phyloP scores from a whole-genome alignment of 225 moss, liverwort and hornwort species.

The Marchantia paleacea region DNA sequence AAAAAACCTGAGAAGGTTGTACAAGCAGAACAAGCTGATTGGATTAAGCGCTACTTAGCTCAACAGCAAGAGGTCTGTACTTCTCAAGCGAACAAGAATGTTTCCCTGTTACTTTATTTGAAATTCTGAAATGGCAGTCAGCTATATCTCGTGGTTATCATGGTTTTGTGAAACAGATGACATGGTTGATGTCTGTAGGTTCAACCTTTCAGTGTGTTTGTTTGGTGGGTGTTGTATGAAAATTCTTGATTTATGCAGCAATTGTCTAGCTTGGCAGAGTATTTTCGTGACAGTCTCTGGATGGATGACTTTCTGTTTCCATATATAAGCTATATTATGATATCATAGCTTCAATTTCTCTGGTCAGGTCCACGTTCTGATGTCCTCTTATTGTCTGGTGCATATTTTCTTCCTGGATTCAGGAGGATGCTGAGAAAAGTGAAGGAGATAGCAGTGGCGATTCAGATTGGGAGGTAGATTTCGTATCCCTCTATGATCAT shows the following conservation, averaged over 20 bases:
- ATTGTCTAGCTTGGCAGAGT: not conserved
- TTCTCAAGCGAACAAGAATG: not conserved
- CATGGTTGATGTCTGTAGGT: no score
- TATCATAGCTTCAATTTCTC: not conserved
- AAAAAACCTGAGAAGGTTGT: constrained; percentile 63
- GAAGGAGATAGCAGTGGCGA: constrained; percentile 56
- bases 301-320: not conserved
- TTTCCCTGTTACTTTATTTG: not conserved
- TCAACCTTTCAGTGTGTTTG: not conserved
- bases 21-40: constrained; percentile 89
- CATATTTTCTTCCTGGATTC: constrained; percentile 26
- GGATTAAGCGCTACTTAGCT: constrained; percentile 94
- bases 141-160: not conserved
- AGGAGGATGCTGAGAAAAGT: constrained; percentile 64
- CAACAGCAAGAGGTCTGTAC: constrained; percentile 79
- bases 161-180: not conserved
- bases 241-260: no score
- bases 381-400: not conserved
- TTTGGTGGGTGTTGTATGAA: not conserved
- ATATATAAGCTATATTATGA: no score
- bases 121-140: not conserved
- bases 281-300: not conserved
- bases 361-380: not conserved
- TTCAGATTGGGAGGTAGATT: constrained; percentile 76
- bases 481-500: not conserved